Percentiles rank a stretch among this genome's conserved stretches.
Evolutionary conservation across 2,329 filamentous ascomycete species (phyloP).

Genomic region (Macrophomina phaseolina): DNA sequence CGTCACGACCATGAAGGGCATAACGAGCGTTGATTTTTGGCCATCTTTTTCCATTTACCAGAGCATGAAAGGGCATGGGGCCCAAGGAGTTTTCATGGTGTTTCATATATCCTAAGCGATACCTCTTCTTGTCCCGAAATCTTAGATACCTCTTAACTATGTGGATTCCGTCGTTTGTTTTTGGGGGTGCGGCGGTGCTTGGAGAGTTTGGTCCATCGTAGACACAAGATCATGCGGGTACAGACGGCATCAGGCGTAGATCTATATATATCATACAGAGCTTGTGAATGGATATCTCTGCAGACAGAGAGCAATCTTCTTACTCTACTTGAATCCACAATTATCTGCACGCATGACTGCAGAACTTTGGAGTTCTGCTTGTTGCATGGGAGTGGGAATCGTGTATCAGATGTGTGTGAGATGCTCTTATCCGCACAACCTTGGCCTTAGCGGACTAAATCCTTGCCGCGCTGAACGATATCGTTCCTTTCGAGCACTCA

Average conservation of each 20-base stretch:
- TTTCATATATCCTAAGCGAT: constrained; percentile 18
- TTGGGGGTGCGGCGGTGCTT: not conserved
- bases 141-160: too few species aligned
- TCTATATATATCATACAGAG: not conserved
- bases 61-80: not conserved
- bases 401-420: not conserved
- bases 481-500: too few species aligned
- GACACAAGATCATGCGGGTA: not conserved
- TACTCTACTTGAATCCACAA: too few species aligned
- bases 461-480: too few species aligned
- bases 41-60: not conserved
- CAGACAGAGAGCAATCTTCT: too few species aligned
- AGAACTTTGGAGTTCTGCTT: not conserved
- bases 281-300: not conserved
- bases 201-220: not conserved
- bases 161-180: not conserved
- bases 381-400: not conserved
- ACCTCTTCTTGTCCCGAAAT: not conserved
- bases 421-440: not conserved
- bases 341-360: not conserved
- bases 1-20: constrained; percentile 12
- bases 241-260: not conserved
- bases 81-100: constrained; percentile 5
- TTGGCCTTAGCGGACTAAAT: not conserved
- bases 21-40: constrained; percentile 7